A percentile compares a stretch with the other conserved stretches of the same genome.
Conservation (phyloP, 225 moss, liverwort and hornwort genomes). For the Polytrichum commune region DNA sequence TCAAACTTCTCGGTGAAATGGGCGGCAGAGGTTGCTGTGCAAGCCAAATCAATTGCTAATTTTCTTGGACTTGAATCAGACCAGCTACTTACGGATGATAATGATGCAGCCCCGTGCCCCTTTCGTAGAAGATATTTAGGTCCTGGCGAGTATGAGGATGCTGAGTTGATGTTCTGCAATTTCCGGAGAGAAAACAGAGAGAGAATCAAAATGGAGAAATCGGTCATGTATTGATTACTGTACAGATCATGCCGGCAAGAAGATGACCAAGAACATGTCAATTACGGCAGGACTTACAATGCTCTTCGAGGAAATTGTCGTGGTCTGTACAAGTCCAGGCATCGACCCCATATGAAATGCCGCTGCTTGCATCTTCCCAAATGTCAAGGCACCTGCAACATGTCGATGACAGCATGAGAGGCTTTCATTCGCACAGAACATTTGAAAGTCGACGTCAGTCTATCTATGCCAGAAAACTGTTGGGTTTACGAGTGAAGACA, state of each 20-base stretch:
- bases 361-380: slow-evolving; percentile 18
- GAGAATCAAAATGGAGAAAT: too few relatives aligned
- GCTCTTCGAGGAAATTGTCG: neutral
- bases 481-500: too few relatives aligned
- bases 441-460: too few relatives aligned
- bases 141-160: slow-evolving; percentile 2
- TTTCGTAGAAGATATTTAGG: slow-evolving; percentile 2
- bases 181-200: slow-evolving; percentile 4
- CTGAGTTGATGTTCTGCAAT: slow-evolving; percentile 5
- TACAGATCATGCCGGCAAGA: neutral
- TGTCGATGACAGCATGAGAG: neutral
- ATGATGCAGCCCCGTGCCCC: neutral
- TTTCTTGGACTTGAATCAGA: slow-evolving; percentile 3
- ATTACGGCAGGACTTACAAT: neutral
- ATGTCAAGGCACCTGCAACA: slow-evolving; percentile 13
- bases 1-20: slow-evolving; percentile 68
- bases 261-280: too few relatives aligned
- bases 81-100: neutral
- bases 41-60: slow-evolving; percentile 10
- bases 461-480: too few relatives aligned
- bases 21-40: slow-evolving; percentile 42
- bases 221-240: neutral
- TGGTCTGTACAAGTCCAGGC: slow-evolving; percentile 8
- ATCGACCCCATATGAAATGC: slow-evolving; percentile 20
- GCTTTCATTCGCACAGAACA: neutral